phyloP scores from a whole-genome alignment of 345 rosid genomes.

The Excoecaria agallocha region DNA sequence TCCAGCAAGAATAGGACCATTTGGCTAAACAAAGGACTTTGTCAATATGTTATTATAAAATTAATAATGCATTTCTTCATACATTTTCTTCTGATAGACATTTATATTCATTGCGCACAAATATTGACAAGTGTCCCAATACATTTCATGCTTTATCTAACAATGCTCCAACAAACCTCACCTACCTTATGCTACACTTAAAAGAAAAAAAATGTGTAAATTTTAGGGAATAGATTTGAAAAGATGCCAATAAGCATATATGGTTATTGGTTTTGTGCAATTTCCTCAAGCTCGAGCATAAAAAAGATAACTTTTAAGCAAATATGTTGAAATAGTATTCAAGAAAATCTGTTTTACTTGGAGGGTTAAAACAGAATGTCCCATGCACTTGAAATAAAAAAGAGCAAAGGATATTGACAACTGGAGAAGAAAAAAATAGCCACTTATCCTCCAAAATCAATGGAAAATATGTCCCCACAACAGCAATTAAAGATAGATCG shows the following conservation, averaged over 20 bases:
- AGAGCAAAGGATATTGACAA: too few relatives aligned
- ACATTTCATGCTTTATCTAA: not conserved
- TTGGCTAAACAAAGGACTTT: not conserved
- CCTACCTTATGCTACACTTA: not conserved
- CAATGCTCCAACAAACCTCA: not conserved
- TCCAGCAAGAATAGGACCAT: not conserved
- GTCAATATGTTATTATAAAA: not conserved
- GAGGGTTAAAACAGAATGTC: too few relatives aligned
- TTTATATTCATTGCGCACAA: not conserved
- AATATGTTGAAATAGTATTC: not conserved
- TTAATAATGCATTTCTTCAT: not conserved
- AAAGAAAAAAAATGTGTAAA: not conserved
- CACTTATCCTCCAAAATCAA: not conserved
- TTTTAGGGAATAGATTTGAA: not conserved
- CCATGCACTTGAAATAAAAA: too few relatives aligned
- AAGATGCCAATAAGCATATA: not conserved
- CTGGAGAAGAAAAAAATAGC: not conserved
- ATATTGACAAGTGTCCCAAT: not conserved
- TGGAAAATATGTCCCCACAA: not conserved
- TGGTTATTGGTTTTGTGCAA: not conserved
- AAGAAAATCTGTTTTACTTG: too few relatives aligned
- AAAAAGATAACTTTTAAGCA: not conserved
- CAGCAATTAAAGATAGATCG: not conserved
- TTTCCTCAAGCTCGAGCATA: not conserved
- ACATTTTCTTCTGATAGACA: not conserved